phyloP scores from a whole-genome alignment of 1,284 basidiomycete genomes.

The Microbotryum silenes-acaulis region DNA sequence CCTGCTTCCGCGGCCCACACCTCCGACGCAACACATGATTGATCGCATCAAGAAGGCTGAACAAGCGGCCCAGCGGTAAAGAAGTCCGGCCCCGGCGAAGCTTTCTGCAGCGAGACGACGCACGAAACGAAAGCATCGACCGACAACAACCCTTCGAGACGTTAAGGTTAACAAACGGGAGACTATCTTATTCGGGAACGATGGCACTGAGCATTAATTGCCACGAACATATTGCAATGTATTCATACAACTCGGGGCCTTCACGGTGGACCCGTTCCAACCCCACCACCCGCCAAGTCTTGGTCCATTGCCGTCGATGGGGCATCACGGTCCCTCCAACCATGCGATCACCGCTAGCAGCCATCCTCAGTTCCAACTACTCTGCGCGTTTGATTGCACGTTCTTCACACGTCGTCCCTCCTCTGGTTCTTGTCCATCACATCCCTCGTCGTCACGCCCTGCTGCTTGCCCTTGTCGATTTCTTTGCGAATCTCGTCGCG shows the following conservation, averaged over 20 bases:
- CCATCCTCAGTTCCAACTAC: neutral
- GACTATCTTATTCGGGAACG: neutral
- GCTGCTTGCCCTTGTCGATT: conserved; percentile 7
- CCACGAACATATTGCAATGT: too few species aligned
- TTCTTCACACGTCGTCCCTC: neutral
- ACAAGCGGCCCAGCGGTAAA: neutral
- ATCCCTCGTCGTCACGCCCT: neutral
- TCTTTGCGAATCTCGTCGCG: neutral
- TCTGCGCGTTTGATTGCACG: neutral
- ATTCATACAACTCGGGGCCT: too few species aligned
- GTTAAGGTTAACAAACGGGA: neutral
- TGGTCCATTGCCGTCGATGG: too few species aligned
- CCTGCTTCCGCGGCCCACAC: conserved; percentile 10
- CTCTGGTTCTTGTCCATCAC: conserved; percentile 1
- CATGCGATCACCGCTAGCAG: neutral
- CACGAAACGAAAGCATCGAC: neutral
- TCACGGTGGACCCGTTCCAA: too few species aligned
- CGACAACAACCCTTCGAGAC: neutral
- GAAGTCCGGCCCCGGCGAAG: neutral
- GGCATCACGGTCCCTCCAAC: neutral
- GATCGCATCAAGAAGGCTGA: neutral
- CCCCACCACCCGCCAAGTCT: too few species aligned
- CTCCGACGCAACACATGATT: neutral
- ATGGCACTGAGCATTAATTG: too few species aligned
- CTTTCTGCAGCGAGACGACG: neutral